Conservation (phyloP, 371 early-diverging fungal species). For the Coemansia sp. region DNA sequence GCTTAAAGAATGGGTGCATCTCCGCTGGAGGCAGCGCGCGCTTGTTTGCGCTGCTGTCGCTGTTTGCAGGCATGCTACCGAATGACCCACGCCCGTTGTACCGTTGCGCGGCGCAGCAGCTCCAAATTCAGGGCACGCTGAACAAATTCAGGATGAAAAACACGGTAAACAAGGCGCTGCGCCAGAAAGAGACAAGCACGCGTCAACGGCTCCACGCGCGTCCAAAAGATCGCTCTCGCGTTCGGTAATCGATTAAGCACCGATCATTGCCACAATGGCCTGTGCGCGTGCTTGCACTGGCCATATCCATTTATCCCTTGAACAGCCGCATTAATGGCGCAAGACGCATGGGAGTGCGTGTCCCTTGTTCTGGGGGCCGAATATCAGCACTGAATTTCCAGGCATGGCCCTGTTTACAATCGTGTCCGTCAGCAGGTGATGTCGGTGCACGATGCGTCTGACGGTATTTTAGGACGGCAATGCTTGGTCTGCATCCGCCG, state of each 20-base stretch:
- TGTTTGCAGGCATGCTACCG: neutral
- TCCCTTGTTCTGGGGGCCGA: too few species aligned
- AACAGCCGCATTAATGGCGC: too few species aligned
- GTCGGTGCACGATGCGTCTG: too few species aligned
- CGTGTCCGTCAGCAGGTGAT: too few species aligned
- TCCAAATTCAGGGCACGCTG: neutral
- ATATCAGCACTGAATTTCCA: too few species aligned
- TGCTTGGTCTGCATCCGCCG: too few species aligned
- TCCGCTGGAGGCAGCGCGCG: slow-evolving; percentile 7
- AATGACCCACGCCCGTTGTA: neutral
- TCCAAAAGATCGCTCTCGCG: neutral
- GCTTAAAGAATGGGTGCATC: slow-evolving; percentile 36
- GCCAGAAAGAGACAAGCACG: neutral
- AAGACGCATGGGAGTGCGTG: too few species aligned
- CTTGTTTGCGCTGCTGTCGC: neutral
- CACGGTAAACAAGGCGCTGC: neutral
- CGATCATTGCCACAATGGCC: slow-evolving; percentile 4
- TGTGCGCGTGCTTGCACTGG: neutral
- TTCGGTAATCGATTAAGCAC: neutral
- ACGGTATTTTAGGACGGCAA: too few species aligned
- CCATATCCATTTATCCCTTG: too few species aligned
- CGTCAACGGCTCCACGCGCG: neutral
- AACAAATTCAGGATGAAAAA: neutral
- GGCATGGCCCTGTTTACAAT: too few species aligned
- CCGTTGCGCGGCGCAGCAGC: neutral